These are phyloP conservation scores for Eucalyptus lansdowneana DNA, from an alignment of 345 rosid species.

Conservation along the genomic window DNA sequence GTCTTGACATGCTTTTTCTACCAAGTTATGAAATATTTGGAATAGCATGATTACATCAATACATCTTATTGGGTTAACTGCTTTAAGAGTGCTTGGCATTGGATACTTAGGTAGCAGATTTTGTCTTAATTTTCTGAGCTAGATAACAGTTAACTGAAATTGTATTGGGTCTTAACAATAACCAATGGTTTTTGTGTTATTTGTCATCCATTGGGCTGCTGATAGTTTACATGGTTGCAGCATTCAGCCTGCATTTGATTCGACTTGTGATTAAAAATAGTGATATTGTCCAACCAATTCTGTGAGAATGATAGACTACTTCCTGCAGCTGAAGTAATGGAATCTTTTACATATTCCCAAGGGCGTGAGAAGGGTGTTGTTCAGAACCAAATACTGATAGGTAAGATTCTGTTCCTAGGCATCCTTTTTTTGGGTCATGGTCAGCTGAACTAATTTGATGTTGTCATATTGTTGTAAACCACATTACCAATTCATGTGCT, in stretches of 20 bases:
- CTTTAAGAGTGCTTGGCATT: not conserved
- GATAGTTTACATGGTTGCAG: not conserved
- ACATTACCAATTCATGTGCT: not conserved
- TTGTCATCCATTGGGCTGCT: not conserved
- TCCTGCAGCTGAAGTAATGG: slow-evolving; percentile 66
- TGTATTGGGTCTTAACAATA: not conserved
- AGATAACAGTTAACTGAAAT: not conserved
- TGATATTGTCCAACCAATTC: not conserved
- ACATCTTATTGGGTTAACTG: no score
- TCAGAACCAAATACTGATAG: slow-evolving; percentile 80
- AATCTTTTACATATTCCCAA: slow-evolving; percentile 60
- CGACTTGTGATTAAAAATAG: no score
- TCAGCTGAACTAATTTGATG: not conserved
- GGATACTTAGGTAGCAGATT: not conserved
- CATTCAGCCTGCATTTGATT: not conserved
- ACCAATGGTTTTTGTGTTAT: not conserved
- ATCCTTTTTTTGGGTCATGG: not conserved
- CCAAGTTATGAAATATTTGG: not conserved
- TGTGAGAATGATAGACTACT: not conserved
- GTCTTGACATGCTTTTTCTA: not conserved
- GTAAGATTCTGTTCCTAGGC: slow-evolving; percentile 3
- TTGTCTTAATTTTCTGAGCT: not conserved
- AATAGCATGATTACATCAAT: not conserved
- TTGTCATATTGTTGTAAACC: not conserved
- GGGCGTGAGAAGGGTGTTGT: slow-evolving; percentile 75